Percentiles rank a stretch among this genome's conserved stretches.
phyloP scores from a whole-genome alignment of 2,329 filamentous ascomycete genomes.

The Ophiostoma fasciatum region DNA sequence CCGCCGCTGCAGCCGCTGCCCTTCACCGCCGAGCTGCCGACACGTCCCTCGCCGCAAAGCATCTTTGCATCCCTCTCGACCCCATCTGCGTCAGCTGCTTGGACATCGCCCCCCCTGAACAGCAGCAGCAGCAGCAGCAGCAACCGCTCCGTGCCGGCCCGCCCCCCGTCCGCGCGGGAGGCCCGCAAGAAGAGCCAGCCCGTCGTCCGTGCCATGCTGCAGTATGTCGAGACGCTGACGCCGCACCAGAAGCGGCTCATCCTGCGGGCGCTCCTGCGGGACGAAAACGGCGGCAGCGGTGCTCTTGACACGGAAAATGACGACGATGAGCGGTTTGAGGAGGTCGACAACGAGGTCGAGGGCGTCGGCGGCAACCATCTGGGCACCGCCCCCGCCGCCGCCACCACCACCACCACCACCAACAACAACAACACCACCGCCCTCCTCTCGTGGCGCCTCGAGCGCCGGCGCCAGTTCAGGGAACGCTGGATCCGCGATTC shows the following conservation, averaged over 20 bases:
- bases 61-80: too few species aligned
- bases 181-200: slow-evolving; percentile 3
- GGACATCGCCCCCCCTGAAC: too few species aligned
- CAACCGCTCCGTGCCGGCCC: slow-evolving; percentile 1
- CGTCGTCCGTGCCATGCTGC: slow-evolving; percentile 6
- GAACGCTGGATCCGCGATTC: not conserved
- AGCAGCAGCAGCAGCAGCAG: not conserved
- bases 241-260: slow-evolving; percentile 8
- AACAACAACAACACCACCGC: not conserved
- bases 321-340: slow-evolving; percentile 1
- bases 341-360: not conserved
- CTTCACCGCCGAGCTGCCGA: too few species aligned
- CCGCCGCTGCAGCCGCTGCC: too few species aligned
- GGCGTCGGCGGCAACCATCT: not conserved
- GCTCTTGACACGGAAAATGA: not conserved
- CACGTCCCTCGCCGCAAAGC: too few species aligned
- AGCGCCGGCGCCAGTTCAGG: not conserved
- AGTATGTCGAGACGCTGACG: slow-evolving; percentile 6
- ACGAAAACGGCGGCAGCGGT: not conserved
- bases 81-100: too few species aligned
- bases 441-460: not conserved
- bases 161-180: not conserved
- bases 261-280: slow-evolving; percentile 3
- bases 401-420: not conserved
- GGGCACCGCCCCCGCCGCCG: not conserved